Evolutionary conservation across 2,329 filamentous ascomycete genomes (phyloP), one percentile per base, ranked within the genome.

Genomic region (Corniculantispora saksenae): DNA sequence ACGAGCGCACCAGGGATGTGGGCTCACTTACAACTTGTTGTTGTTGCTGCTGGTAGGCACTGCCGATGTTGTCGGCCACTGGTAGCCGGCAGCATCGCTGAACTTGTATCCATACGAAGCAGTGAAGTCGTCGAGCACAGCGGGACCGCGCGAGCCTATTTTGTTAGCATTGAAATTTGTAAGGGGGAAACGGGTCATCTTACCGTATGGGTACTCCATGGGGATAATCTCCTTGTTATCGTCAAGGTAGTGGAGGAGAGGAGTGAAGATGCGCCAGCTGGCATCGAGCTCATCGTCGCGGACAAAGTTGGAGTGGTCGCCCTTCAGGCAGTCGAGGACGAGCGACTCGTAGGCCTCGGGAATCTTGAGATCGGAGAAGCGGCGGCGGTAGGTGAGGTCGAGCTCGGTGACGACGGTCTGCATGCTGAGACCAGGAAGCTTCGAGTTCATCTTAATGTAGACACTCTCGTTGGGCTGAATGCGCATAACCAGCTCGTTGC

Each of bases 361-460:
- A 70, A 99, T 99, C 88, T 99, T 99, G 66, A 99, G 88, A 80
- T 99, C 95, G 21, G 95, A 98, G 89, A 99, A 99, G 72, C 96
- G 91, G 79, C 95, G 90, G 77, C 96, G 89, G 85, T 99, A 99
- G 69, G 96, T 99, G 71, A 99, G 88, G 76, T 99, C 95, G 67
- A 99, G 91, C 83, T 99, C 95, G 67, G 95, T 99, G 72, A 97
- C 92, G 47, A 98, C 95, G 15, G 95, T 99, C 85, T 99, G 95
- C 94, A 98, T 99, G 84, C 93, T 98, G 74, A 99, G 85, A 73
- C 95, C 95, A 23, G 95, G 96, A 66, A 99, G 86, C 86, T 99
- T 99, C 35, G 94, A 98, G 90, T 99, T 99, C 95, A 99, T 99
- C 89, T 99, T 99, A 81, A 98, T 97, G 83, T 99, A 99, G 71